Evolutionary conservation across 805 yeast species (phyloP), one percentile per base, ranked within the genome.

Genomic region (Suhomyces sp.): DNA sequence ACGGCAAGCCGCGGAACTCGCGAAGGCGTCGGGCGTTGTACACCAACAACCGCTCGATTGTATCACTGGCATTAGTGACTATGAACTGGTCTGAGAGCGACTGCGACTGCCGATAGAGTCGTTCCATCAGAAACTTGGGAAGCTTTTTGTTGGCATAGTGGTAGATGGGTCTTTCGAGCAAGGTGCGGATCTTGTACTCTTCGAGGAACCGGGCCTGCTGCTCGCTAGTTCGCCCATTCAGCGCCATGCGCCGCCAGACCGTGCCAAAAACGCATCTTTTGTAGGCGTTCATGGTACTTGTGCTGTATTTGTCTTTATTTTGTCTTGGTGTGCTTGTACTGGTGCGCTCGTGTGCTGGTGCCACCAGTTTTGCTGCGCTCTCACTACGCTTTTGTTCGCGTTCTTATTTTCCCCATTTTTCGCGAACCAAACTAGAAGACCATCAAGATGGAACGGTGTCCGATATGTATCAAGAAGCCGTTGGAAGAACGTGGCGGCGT

Each of bases 1-100:
- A 93, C 0, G 97, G 97, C 50, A 93, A 71, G 43, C 79, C 74
- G 56, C 93, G 79, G 57, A 93, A 82, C 25, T 85, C 86, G 29
- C 79, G 77, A 15, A 91, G 67, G 55, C 97, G 75, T 49, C 85
- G 81, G 6, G 96, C 89, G 50, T 90, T 84, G 58, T 81, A 77
- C 0, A 82, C 77, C 20, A 87, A 64, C 43, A 87, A 62, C 46
- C 77, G 73, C 53, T 82, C 80, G 13, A 85, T 72, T 0, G 91
- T 84, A 12, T 80, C 80, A 43, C 77, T 74, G 0, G 87, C 84
- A 50, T 76, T 73, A 41, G 69, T 66, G 15, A 78, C 57, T 6
- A 75, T 64, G 25, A 56, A 62, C 9, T 61, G 60, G n/a, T 69
- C 67, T 24, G 74, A 67, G 50, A 82, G 76, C 43, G 71, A 66